These are phyloP conservation scores for Cyclotella sp. DNA, from an alignment of 108 stramenopile genomes.

Conservation along the genomic window DNA sequence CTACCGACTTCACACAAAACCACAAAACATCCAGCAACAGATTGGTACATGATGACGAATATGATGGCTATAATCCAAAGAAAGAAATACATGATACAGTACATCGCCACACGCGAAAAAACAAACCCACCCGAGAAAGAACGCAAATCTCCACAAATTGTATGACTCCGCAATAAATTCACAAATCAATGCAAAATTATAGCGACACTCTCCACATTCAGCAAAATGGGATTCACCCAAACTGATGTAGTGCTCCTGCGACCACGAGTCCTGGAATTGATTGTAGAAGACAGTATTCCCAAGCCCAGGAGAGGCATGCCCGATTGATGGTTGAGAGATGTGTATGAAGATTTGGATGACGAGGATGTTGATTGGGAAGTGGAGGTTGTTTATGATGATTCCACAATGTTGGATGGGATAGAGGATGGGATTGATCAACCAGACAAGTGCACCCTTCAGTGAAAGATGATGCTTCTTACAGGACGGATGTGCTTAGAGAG, in stretches of 20 bases:
- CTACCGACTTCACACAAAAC: no score
- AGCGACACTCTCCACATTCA: constrained; percentile 45
- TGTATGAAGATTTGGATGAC: constrained; percentile 34
- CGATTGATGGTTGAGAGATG: constrained; percentile 59
- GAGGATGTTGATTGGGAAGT: constrained; percentile 42
- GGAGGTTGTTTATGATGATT: constrained; percentile 45
- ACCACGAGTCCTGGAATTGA: constrained; percentile 62
- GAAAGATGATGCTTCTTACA: no score
- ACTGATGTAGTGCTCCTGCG: constrained; percentile 58
- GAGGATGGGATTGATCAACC: neutral
- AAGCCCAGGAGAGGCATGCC: constrained; percentile 69
- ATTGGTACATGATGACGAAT: no score
- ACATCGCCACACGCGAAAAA: neutral
- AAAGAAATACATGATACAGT: neutral
- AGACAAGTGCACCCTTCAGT: neutral
- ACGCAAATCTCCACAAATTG: constrained; percentile 12
- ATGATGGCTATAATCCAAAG: no score
- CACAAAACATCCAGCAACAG: no score
- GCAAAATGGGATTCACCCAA: constrained; percentile 57
- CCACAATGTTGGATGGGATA: neutral
- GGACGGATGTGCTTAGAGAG: no score
- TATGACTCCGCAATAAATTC: constrained; percentile 43
- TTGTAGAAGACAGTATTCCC: constrained; percentile 59
- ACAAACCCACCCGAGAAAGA: neutral
- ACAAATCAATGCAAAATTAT: constrained; percentile 29